Evolutionary conservation across 176 grass and related monocot genomes (phyloP).

Genomic region (Urochloa ruziziensis): DNA sequence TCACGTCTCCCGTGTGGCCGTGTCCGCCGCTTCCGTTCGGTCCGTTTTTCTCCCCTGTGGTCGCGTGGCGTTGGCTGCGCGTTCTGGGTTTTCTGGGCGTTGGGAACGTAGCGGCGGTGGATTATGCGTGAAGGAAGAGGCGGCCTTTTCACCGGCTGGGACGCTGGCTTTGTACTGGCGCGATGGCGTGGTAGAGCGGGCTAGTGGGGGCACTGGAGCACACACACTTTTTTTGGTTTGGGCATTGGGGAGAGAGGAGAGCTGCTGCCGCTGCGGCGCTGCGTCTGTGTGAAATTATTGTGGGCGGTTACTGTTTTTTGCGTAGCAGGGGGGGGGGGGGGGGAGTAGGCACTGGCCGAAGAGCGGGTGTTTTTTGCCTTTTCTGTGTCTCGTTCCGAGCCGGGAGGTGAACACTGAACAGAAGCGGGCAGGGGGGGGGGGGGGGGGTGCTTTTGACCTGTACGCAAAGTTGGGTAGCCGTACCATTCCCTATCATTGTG

Average conservation of each 20-base stretch:
- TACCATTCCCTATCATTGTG: constrained; percentile 44
- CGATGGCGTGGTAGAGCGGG: neutral
- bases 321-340: neutral
- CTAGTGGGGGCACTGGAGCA: neutral
- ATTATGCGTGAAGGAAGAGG: constrained; percentile 44
- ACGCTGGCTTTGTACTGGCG: neutral
- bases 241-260: no score
- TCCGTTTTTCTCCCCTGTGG: neutral
- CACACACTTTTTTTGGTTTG: neutral
- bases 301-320: neutral
- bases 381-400: constrained; percentile 23
- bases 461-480: constrained; percentile 27
- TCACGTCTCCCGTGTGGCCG: neutral
- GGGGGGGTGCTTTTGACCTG: constrained; percentile 22
- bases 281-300: constrained; percentile 26
- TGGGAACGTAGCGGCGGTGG: constrained; percentile 22
- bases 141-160: neutral
- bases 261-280: no score
- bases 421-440: neutral
- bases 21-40: neutral
- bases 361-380: neutral
- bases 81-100: neutral
- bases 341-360: neutral
- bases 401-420: neutral
- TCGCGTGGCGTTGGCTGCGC: neutral